Percentiles rank a stretch among this genome's conserved stretches.
These are phyloP conservation scores for Thermochaetoides dissita DNA, from an alignment of 2,329 filamentous ascomycete genomes.

Conservation along the genomic window DNA sequence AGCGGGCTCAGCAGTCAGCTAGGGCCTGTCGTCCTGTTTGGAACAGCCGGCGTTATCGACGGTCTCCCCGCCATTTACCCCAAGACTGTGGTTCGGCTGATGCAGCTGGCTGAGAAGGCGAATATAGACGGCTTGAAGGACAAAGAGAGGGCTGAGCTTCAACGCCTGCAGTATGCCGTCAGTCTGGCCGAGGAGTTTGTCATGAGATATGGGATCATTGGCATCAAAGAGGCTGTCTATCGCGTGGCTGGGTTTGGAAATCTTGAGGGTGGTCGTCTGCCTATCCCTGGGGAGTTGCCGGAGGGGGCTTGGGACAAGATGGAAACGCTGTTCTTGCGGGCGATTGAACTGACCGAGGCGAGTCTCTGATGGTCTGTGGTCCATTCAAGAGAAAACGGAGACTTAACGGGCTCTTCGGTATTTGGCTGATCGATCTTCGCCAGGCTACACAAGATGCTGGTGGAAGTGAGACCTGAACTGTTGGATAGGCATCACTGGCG, in stretches of 20 bases:
- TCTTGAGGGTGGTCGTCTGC: conserved; percentile 43
- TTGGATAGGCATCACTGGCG: too few relatives aligned
- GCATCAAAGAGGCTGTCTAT: conserved; percentile 49
- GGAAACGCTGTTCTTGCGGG: conserved; percentile 20
- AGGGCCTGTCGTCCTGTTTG: conserved; percentile 47
- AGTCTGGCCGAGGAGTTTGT: conserved; percentile 49
- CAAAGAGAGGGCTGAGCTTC: conserved; percentile 34
- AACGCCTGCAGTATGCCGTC: conserved; percentile 45
- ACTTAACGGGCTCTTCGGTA: too few relatives aligned
- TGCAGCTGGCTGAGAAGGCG: conserved; percentile 28
- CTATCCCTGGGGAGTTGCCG: conserved; percentile 41
- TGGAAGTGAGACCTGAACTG: too few relatives aligned
- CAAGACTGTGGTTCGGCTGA: conserved; percentile 44
- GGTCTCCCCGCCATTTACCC: conserved; percentile 52
- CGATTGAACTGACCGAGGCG: conserved; percentile 17
- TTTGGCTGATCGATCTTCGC: too few relatives aligned
- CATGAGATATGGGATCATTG: conserved; percentile 45
- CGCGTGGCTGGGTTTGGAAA: conserved; percentile 43
- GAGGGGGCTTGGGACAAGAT: conserved; percentile 42
- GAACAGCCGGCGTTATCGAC: conserved; percentile 52
- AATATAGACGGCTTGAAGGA: conserved; percentile 7
- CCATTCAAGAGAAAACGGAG: not conserved
- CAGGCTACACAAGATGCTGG: too few relatives aligned
- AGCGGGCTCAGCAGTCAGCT: conserved; percentile 55
- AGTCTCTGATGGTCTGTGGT: not conserved